These are phyloP conservation scores for Leccinum subtestaceum DNA, from an alignment of 768 basidiomycete species.

Conservation along the genomic window DNA sequence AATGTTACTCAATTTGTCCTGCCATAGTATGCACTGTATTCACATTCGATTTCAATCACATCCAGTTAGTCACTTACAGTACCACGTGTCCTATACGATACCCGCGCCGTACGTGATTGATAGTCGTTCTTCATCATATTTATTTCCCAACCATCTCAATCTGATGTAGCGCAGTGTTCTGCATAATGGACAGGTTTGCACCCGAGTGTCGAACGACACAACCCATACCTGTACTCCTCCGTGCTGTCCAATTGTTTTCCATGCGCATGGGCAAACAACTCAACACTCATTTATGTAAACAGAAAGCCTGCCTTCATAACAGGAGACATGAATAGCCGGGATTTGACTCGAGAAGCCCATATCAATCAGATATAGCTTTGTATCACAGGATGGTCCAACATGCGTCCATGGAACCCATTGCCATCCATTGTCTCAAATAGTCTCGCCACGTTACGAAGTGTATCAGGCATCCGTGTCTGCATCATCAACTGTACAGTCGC, in stretches of 20 bases:
- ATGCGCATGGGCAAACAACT: background rate
- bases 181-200: background rate
- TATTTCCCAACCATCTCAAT: background rate
- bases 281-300: too few species aligned
- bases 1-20: too few species aligned
- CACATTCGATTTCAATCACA: background rate
- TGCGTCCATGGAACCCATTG: background rate
- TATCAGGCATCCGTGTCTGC: background rate
- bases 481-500: background rate
- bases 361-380: background rate
- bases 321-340: background rate
- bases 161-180: background rate
- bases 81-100: background rate
- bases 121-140: background rate
- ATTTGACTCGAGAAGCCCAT: background rate
- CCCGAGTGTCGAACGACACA: background rate
- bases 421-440: background rate
- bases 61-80: background rate
- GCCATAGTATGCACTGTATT: too few species aligned
- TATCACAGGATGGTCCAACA: constrained; percentile 1
- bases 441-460: background rate
- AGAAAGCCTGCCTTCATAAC: too few species aligned
- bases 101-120: background rate
- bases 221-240: background rate
- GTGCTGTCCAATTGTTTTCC: background rate